phyloP scores from a whole-genome alignment of 139 green algal species.

The Closterium sp. region DNA sequence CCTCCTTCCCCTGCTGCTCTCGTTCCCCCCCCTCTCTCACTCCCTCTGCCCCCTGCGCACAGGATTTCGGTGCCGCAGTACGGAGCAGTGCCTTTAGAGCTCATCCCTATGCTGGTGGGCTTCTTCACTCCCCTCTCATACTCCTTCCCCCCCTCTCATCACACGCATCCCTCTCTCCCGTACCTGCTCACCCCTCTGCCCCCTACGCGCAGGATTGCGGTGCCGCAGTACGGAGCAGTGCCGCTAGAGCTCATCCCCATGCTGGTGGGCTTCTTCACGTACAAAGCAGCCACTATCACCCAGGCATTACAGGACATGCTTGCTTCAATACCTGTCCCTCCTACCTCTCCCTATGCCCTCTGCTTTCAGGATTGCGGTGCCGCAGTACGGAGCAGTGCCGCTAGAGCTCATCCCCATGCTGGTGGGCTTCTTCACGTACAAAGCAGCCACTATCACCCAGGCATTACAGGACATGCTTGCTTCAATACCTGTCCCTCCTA shows the following conservation, averaged over 20 bases:
- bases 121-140: conserved; percentile 75
- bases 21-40: too few relatives aligned
- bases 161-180: not conserved
- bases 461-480: conserved; percentile 43
- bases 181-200: too few relatives aligned
- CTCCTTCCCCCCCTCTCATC: too few relatives aligned
- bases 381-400: conserved; percentile 61
- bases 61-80: conserved; percentile 62
- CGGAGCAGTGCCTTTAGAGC: conserved; percentile 69
- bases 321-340: too few relatives aligned
- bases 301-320: conserved; percentile 48
- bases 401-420: conserved; percentile 89
- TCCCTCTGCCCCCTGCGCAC: not conserved
- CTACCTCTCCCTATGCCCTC: too few relatives aligned
- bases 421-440: conserved; percentile 96
- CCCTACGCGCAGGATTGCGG: conserved; percentile 55
- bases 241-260: conserved; percentile 84
- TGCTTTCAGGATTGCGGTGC: conserved; percentile 57
- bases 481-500: too few relatives aligned
- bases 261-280: conserved; percentile 94
- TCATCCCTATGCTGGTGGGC: conserved; percentile 86
- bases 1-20: too few relatives aligned
- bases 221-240: conserved; percentile 62
- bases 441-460: conserved; percentile 57
- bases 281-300: conserved; percentile 70